Base-by-base conservation (phyloP, 495 filamentous ascomycete species). In the Neurospora sp. region DNA sequence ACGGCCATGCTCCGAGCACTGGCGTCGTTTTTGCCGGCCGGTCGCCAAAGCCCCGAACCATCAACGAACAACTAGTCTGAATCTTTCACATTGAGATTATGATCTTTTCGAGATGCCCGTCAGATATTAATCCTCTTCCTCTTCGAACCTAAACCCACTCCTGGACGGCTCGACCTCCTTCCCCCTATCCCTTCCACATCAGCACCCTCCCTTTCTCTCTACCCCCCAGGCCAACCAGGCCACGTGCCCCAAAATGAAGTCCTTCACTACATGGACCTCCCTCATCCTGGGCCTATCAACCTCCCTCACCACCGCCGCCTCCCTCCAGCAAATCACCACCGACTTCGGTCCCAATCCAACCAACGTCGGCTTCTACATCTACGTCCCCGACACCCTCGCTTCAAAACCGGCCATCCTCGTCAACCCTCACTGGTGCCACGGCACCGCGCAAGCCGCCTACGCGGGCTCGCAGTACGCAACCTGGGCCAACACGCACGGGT, bases 351-450 rank as follows among this genome's bases (percentile, higher is more conserved):
- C 78, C 66, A 89, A 89, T 74, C 88, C 87, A 12, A 83, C 82
- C 48, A 84, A 86, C 70, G 84, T 85, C 20, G 79, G 77, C 23
- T 87, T 89, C 78, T 87, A 86, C 80, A 86, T 88, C 76, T 89
- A 86, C 78, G 83, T 88, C 31, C 87, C 88, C 4, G 81, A 84
- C 69, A 82, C 79, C 86, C 9, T 59, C 10, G 20, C 4, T 20
- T n/a, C 81, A 3, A 86, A 80, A 8, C 87, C 88, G 0, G 83
- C 86, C 38, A 82, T 90, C 73, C 81, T 90, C 40, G 88, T 89
- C 5, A 88, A 86, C 70, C 86, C 88, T 7, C 85, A 88, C 77
- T 86, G 83, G 82, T 88, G 86, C 79, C 85, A 83, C 74, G 78
- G 82, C 38, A 74, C 78, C n/a, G 80, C 75, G 12, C 74, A 80